These are phyloP conservation scores for Rubia occidens DNA, from an alignment of 305 asterid species.

Conservation along the genomic window DNA sequence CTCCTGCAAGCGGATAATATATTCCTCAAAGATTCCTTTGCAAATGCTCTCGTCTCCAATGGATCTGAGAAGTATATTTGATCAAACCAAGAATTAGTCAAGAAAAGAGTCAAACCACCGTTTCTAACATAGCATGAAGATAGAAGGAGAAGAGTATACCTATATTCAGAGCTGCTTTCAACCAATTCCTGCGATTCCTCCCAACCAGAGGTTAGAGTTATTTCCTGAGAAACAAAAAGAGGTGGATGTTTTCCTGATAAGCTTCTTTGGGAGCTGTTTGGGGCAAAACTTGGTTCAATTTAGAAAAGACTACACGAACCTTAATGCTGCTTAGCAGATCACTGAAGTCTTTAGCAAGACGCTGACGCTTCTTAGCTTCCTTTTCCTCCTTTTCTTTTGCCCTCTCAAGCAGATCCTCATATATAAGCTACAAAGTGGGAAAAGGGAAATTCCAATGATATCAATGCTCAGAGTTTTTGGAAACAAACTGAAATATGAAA, in stretches of 20 bases:
- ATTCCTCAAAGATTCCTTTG: slow-evolving; percentile 67
- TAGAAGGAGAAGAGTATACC: slow-evolving; percentile 31
- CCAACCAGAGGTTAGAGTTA: slow-evolving; percentile 64
- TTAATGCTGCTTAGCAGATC: slow-evolving; percentile 60
- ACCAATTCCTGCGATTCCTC: slow-evolving; percentile 71
- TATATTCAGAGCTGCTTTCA: slow-evolving; percentile 79
- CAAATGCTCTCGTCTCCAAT: slow-evolving; percentile 72
- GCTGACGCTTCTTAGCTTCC: slow-evolving; percentile 82
- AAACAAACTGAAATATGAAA: background rate
- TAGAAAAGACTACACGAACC: slow-evolving; percentile 36
- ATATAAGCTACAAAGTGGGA: slow-evolving; percentile 53
- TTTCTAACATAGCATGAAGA: background rate
- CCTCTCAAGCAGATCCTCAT: slow-evolving; percentile 76
- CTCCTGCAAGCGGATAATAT: slow-evolving; percentile 67
- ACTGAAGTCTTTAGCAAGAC: slow-evolving; percentile 70
- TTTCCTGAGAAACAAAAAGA: slow-evolving; percentile 41
- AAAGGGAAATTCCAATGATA: background rate
- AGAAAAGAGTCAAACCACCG: background rate
- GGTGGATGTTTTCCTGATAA: slow-evolving; percentile 3
- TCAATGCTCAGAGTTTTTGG: background rate
- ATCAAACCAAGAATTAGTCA: slow-evolving; percentile 7
- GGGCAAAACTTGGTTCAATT: slow-evolving; percentile 9
- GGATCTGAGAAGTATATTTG: slow-evolving; percentile 35
- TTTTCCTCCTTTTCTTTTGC: slow-evolving; percentile 96
- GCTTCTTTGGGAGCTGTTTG: slow-evolving; percentile 4